These are phyloP conservation scores for Crassisporium funariophilum DNA, from an alignment of 768 basidiomycete species.

Conservation along the genomic window DNA sequence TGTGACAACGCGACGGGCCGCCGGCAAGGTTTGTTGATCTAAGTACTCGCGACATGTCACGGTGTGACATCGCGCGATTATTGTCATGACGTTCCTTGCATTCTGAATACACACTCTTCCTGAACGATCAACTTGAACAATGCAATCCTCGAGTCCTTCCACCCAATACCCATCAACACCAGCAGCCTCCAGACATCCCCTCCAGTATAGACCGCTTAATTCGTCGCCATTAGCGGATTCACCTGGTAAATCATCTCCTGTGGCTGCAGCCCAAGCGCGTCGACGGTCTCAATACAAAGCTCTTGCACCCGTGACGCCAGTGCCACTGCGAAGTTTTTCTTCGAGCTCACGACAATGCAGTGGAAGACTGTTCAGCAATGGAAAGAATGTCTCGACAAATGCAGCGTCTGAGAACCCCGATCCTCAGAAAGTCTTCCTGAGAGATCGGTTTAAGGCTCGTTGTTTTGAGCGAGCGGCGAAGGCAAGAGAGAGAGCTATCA, in stretches of 20 bases:
- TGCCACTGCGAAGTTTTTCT: conserved; percentile 7
- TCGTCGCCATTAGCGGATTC: conserved; percentile 56
- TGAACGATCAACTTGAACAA: conserved; percentile 1
- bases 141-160: conserved; percentile 31
- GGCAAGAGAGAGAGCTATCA: conserved; percentile 52
- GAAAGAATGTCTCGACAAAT: not conserved
- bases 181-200: conserved; percentile 26
- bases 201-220: conserved; percentile 37
- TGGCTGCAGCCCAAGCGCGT: conserved; percentile 45
- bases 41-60: conserved; percentile 9
- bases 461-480: conserved; percentile 64
- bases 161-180: conserved; percentile 38
- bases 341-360: conserved; percentile 2
- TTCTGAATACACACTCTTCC: not conserved
- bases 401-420: conserved; percentile 35
- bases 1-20: no score
- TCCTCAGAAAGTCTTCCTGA: conserved; percentile 55
- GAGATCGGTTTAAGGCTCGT: conserved; percentile 60
- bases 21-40: not conserved
- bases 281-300: conserved; percentile 61
- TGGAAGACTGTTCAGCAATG: conserved; percentile 4
- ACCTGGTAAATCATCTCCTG: conserved; percentile 47
- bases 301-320: conserved; percentile 26
- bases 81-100: conserved; percentile 1
- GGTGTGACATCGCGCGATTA: conserved; percentile 7